These are phyloP conservation scores for Novymonas esmeraldas DNA, from an alignment of 208 protist genomes.

Conservation along the genomic window DNA sequence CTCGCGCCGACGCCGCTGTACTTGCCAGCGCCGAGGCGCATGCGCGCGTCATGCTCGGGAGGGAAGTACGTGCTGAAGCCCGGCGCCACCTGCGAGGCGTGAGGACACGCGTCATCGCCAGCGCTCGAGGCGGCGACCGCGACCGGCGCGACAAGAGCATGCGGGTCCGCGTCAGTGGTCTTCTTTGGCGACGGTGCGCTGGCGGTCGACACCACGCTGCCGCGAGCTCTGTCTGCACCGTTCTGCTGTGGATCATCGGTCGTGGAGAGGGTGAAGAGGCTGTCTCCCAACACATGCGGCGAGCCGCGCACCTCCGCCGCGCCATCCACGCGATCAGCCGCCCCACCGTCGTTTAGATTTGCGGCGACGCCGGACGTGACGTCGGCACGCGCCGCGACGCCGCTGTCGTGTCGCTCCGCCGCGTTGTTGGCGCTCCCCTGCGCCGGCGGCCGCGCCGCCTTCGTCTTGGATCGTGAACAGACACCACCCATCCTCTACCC, in stretches of 20 bases:
- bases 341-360: not conserved
- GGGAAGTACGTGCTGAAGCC: slow-evolving; percentile 22
- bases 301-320: not conserved
- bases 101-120: not conserved
- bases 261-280: slow-evolving; percentile 1
- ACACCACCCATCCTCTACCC: slow-evolving; percentile 19
- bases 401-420: too few species aligned
- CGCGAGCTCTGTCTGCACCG: not conserved
- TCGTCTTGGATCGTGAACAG: slow-evolving; percentile 19
- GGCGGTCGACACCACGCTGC: too few species aligned
- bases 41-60: slow-evolving; percentile 20
- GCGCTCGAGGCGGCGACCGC: not conserved
- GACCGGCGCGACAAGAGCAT: too few species aligned
- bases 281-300: not conserved
- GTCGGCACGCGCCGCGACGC: not conserved
- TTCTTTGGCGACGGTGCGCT: too few species aligned
- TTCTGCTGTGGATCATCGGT: not conserved
- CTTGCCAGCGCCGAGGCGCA: slow-evolving; percentile 25
- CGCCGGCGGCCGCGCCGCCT: slow-evolving; percentile 9
- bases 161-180: too few species aligned
- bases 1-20: slow-evolving; percentile 22
- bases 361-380: not conserved
- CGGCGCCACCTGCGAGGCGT: not conserved
- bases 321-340: not conserved
- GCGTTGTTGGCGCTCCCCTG: too few species aligned